phyloP scores from a whole-genome alignment of 2,329 filamentous ascomycete species.

The Neocucurbitaria cava region DNA sequence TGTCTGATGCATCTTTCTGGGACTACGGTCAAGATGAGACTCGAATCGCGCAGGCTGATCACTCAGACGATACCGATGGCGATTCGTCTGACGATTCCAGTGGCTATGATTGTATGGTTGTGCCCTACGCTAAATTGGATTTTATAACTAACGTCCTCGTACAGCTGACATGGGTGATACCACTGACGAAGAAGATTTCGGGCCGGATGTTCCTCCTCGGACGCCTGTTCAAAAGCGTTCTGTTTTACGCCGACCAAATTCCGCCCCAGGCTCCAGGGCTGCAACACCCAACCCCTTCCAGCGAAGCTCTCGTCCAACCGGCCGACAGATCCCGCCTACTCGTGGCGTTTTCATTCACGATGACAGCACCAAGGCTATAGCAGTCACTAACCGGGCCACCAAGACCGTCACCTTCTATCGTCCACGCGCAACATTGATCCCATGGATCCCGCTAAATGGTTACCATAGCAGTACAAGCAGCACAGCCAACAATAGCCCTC shows the following conservation, averaged over 20 bases:
- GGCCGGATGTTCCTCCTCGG: constrained; percentile 56
- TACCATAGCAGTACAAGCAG: constrained; percentile 49
- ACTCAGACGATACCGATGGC: constrained; percentile 41
- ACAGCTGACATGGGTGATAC: constrained; percentile 67
- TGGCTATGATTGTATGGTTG: constrained; percentile 65
- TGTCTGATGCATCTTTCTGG: constrained; percentile 64
- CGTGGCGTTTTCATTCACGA: constrained; percentile 48
- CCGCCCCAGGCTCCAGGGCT: constrained; percentile 51
- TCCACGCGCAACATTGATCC: constrained; percentile 37
- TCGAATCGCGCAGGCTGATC: constrained; percentile 39
- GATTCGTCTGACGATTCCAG: constrained; percentile 59
- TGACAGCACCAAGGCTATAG: constrained; percentile 48
- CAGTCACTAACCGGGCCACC: constrained; percentile 50
- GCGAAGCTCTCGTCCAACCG: constrained; percentile 35
- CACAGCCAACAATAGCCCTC: constrained; percentile 50
- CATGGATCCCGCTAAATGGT: constrained; percentile 38
- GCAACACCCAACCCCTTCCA: constrained; percentile 49
- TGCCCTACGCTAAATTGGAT: constrained; percentile 22
- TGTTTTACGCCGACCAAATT: constrained; percentile 59
- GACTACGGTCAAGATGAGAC: constrained; percentile 63
- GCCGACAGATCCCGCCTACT: constrained; percentile 38
- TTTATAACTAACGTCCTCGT: constrained; percentile 53
- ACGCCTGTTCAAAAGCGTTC: constrained; percentile 49
- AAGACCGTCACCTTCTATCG: constrained; percentile 53
- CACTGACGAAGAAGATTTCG: constrained; percentile 58